Conservation (phyloP, 176 grass and related monocot genomes). For the Miscanthus lutarioriparius region DNA sequence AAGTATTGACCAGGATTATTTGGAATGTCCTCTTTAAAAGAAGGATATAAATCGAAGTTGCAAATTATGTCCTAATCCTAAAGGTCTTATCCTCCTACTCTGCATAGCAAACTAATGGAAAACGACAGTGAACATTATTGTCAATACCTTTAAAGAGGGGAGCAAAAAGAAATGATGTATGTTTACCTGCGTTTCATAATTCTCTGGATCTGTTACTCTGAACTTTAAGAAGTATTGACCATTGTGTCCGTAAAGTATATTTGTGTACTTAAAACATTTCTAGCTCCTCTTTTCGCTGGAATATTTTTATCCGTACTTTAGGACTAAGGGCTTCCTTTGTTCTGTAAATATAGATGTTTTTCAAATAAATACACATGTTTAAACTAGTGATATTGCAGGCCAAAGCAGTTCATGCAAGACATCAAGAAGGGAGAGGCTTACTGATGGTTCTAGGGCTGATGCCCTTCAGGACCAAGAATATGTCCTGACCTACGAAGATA, state of each 20-base stretch:
- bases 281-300: background rate
- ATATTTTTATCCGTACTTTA: background rate
- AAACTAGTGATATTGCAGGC: conserved; percentile 35
- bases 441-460: conserved; percentile 53
- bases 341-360: background rate
- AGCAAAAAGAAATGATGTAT: background rate
- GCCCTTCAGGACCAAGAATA: conserved; percentile 70
- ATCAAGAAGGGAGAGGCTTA: conserved; percentile 51
- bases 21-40: background rate
- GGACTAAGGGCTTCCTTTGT: background rate
- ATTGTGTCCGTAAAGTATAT: background rate
- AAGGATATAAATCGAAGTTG: background rate
- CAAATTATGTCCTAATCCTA: background rate
- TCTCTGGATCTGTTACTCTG: background rate
- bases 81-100: background rate
- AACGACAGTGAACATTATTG: background rate
- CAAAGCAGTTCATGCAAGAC: conserved; percentile 40
- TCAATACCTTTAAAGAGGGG: background rate
- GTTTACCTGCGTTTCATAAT: background rate
- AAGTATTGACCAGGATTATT: background rate
- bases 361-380: background rate
- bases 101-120: background rate
- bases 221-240: conserved; percentile 3
- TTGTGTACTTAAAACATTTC: background rate
- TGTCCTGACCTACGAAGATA: conserved; percentile 78